These are phyloP conservation scores for Penicillium cinerascens DNA, from an alignment of 495 filamentous ascomycete genomes.

Conservation along the genomic window DNA sequence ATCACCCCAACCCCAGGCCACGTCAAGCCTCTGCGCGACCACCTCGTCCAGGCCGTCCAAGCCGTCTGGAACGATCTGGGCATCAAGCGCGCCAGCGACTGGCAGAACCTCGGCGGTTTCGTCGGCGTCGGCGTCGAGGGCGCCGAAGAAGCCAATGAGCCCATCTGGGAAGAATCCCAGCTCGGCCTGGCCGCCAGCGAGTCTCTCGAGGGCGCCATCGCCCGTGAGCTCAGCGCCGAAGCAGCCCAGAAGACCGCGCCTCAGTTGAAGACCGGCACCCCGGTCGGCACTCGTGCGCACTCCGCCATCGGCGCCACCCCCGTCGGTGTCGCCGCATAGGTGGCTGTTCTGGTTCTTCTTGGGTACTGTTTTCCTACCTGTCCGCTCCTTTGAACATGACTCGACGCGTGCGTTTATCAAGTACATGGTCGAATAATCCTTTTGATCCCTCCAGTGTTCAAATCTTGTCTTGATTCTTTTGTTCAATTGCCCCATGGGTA, in stretches of 20 bases:
- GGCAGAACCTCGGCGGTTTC: constrained; percentile 88
- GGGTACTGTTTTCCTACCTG: not conserved
- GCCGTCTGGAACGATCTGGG: constrained; percentile 81
- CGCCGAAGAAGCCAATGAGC: constrained; percentile 52
- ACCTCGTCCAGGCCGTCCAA: constrained; percentile 82
- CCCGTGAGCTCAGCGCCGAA: constrained; percentile 34
- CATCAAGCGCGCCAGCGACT: constrained; percentile 88
- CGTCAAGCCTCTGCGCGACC: constrained; percentile 70
- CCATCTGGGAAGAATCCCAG: constrained; percentile 86
- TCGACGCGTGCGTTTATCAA: not conserved
- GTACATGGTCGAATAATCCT: not conserved
- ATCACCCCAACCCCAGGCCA: constrained; percentile 96
- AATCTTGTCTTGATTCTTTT: not conserved
- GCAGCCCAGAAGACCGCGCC: constrained; percentile 12
- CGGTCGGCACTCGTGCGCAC: constrained; percentile 20
- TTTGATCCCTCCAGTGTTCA: not conserved
- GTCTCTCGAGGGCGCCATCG: constrained; percentile 35
- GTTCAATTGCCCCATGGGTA: not conserved
- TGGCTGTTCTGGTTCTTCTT: not conserved
- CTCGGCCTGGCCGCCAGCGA: constrained; percentile 60
- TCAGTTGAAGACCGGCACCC: constrained; percentile 30
- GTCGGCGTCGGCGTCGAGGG: constrained; percentile 81
- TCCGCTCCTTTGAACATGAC: not conserved
- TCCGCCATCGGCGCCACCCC: constrained; percentile 26
- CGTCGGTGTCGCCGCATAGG: constrained; percentile 35